Evolutionary conservation across 192 early-diverging fungal genomes (phyloP), one percentile per base, ranked within the genome.

Genomic region (Coemansia sp.): DNA sequence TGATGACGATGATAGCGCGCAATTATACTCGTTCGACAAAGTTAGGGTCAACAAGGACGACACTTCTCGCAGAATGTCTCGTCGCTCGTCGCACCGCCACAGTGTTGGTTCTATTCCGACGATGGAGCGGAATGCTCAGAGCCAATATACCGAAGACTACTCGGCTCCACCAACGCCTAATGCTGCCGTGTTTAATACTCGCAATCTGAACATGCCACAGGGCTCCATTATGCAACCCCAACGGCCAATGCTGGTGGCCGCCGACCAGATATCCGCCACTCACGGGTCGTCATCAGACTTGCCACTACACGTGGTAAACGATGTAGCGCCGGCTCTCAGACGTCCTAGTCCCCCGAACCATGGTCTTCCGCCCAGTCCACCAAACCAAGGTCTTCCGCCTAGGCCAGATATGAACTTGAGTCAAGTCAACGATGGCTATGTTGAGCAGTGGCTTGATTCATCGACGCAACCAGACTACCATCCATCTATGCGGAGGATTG

Each of bases 11-110:
- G 75, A 73, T 10, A 60, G 62, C 59, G 63, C 63, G 29, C 72
- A 68, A 24, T n/a, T 79, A 33, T 70, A 67, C 48, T 70, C 72
- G 19, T 79, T 79, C 27, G 71, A 79, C 37, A 70, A 50, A 40
- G 68, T 79, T 56, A 79, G 53, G 46, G 72, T 79, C 24, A 60
- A 44, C 13, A 36, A 60, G 37, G 59, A 60, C 10, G 36, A 60
- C 21, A 14, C 11, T 34, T 34, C 59, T 37, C 35, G 34, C 2
- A 60, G 59, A 60, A 16, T 40, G 34, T 60, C 59, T 24, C 59
- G 59, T n/a, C 59, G 59, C 59, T 60, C 59, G 0, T 60, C 59
- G 34, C 59, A 39, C 21, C 34, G 59, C 17, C 59, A 60, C 59
- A 60, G 59, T 2, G 59, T 40, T 19, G 59, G 59, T 33, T 60